Evolutionary conservation across 805 yeast genomes (phyloP), one percentile per base, ranked within the genome.

Genomic region (Hemisphaericaspora nanyangensis): DNA sequence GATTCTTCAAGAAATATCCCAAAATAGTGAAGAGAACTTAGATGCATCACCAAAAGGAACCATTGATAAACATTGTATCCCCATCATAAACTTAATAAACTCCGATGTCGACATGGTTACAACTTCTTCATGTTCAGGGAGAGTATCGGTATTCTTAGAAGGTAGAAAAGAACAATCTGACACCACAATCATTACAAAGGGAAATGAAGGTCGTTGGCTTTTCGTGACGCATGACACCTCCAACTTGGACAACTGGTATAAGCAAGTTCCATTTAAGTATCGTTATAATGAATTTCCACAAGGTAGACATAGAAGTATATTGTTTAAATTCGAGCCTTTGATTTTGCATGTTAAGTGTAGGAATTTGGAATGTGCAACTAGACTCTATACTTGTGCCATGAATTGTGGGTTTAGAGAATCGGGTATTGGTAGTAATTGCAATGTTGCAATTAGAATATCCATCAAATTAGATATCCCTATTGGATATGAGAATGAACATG

Each of bases 31-130:
- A 2, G 58, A 55, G 0, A 56, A 63, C 10, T 79, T 77, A 4
- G 91, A 83, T 58, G 65, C 79, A n/a, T 84, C 95, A 2, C 96
- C 96, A 12, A 89, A 88, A 52, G 96, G 96, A 1, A 74, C 87
- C 2, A 80, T 87, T n/a, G 96, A 88, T 59, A 77, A 63, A 35
- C 63, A 74, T 16, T 82, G 95, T 50, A 52, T 82, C 10, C 95
- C 95, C 2, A 70, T 88, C 15, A 85, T 88, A 44, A 59, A 76
- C 12, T 55, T 80, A 12, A 82, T 88, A 49, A 88, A 88, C 52
- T 48, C 72, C 3, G 76, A 77, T 48, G 51, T 60, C 0, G 79
- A 82, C 46, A 74, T 84, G 79, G 93, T 88, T 8, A 87, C 95
- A 2, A 88, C 96, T 0, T 85, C 95, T 1, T 82, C 93, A 13